Conservation (phyloP, 2,329 filamentous ascomycete species). For the Aspergillus costaricaensis region DNA sequence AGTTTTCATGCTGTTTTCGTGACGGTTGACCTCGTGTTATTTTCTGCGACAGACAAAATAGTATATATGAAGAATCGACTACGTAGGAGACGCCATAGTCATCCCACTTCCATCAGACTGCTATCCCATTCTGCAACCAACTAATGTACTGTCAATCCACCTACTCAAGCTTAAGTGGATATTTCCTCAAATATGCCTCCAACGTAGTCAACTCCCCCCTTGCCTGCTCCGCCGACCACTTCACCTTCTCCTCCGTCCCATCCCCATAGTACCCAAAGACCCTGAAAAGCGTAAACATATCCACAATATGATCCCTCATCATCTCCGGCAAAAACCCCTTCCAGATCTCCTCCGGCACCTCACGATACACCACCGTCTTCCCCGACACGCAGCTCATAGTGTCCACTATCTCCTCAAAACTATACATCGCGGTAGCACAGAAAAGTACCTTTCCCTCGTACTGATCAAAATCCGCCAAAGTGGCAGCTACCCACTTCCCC, state of each 20-base stretch:
- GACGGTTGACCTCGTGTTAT: no score
- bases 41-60: no score
- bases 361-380: slow-evolving; percentile 7
- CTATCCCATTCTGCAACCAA: no score
- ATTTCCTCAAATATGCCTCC: slow-evolving; percentile 2
- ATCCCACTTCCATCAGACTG: rapidly evolving
- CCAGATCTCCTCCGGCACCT: slow-evolving; percentile 5
- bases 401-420: background rate
- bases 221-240: background rate
- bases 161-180: background rate
- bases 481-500: slow-evolving; percentile 11
- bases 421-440: slow-evolving; percentile 5
- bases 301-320: slow-evolving; percentile 1
- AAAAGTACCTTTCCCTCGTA: slow-evolving; percentile 4
- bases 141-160: background rate
- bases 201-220: slow-evolving; percentile 2
- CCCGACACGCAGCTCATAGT: slow-evolving; percentile 8
- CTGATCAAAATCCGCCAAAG: slow-evolving; percentile 3
- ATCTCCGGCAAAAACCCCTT: background rate
- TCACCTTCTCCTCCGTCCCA: slow-evolving; percentile 1
- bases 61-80: no score
- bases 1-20: no score
- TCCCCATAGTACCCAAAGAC: slow-evolving; percentile 11
- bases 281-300: slow-evolving; percentile 7
- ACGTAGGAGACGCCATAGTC: no score